These are phyloP conservation scores for Mortierella sp. DNA, from an alignment of 371 early-diverging fungal species.

Conservation along the genomic window DNA sequence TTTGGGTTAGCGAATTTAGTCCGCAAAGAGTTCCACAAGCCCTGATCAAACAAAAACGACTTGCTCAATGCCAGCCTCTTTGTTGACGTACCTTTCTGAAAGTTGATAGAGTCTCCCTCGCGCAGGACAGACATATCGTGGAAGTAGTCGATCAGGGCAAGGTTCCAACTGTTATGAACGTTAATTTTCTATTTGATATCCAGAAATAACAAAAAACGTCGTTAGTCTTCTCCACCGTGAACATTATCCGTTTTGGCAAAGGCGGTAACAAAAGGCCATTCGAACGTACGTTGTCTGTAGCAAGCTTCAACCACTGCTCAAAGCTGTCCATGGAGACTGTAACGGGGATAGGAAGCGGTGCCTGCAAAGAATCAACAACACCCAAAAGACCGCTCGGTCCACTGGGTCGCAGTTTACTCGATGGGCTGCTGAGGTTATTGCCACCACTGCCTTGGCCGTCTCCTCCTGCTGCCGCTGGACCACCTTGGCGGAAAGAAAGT, in stretches of 20 bases:
- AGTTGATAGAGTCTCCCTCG: conserved; percentile 98
- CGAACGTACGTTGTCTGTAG: conserved; percentile 90
- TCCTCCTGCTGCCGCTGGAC: conserved; percentile 26
- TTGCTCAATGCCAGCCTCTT: neutral
- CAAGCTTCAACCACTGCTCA: conserved; percentile 98
- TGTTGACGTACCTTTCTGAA: conserved; percentile 79
- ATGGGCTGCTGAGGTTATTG: conserved; percentile 25
- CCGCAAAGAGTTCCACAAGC: neutral
- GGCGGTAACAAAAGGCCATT: neutral
- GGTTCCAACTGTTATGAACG: conserved; percentile 97
- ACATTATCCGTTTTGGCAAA: neutral
- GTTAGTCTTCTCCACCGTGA: neutral
- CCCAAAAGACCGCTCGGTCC: conserved; percentile 49
- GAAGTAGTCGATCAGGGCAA: conserved; percentile 99
- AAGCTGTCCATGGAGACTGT: conserved; percentile 67
- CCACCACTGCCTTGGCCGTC: conserved; percentile 10
- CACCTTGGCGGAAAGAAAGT: conserved; percentile 37
- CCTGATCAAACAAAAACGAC: neutral
- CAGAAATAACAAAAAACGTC: neutral
- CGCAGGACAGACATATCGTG: conserved; percentile 94
- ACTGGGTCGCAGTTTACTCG: conserved; percentile 44
- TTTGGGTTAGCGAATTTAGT: neutral
- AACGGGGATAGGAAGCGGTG: conserved; percentile 38
- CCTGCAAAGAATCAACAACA: conserved; percentile 42
- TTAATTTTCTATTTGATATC: conserved; percentile 91